Evolutionary conservation across 345 rosid species (phyloP), one percentile per base, ranked within the genome.

Genomic region (Populus alba): DNA sequence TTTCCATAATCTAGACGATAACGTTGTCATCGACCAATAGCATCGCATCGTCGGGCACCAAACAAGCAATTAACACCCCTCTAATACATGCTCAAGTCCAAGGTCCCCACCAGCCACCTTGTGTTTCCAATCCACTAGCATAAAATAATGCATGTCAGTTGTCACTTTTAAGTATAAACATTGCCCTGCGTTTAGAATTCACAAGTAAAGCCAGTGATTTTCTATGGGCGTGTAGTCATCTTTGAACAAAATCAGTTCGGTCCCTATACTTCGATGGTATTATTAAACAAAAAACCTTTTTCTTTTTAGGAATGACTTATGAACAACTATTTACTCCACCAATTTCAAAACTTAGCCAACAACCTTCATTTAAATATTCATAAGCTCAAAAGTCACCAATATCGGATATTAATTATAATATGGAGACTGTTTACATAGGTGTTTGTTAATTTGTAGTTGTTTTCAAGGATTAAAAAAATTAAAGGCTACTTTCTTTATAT

Each of bases 71-170:
- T 82, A 86, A 73, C 29, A 62, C 49, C 69, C 73, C 70, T 27
- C 73, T 77, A 84, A 79, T 81, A 35, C 31, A 39, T 75, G 77
- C 66, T 78, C 53, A 75, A 83, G 69, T 81, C 82, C 82, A 84
- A 66, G 74, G 79, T 17, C 75, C 87, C 81, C 66, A 59, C 75
- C 31, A 7, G 29, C 51, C 1, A 11, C 65, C 53, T 65, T 59
- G 66, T 37, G 12, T 33, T 74, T 73, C 68, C 7, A 75, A 67
- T 49, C 71, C 78, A 71, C 77, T 72, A 6, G 37, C 68, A 59
- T 47, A 43, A 33, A 74, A 67, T 80, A 82, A 72, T 63, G 51
- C 39, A 35, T 9, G 11, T 11, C 70, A 71, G 66, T 79, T 9
- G 11, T 11, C 70, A 71, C 68, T 79, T 75, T 45, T 45, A 12